Conservation (phyloP, 2,329 filamentous ascomycete species). For the Tympanopsis confertula region DNA sequence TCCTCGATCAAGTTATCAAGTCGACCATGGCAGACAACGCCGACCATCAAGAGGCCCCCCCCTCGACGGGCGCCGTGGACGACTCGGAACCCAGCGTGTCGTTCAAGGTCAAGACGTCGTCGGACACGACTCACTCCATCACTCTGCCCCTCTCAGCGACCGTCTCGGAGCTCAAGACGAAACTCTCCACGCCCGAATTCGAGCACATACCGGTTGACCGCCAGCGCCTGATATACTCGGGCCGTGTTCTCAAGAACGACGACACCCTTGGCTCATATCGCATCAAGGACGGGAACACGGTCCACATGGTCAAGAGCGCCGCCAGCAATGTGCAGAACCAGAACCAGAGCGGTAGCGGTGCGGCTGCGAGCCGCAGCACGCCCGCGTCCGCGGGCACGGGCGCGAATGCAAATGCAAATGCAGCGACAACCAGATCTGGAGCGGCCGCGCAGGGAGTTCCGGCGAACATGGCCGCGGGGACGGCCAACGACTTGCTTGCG, state of each 20-base stretch:
- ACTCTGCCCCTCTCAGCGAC: conserved; percentile 68
- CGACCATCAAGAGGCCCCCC: no score
- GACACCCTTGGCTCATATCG: conserved; percentile 80
- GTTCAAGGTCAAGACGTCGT: conserved; percentile 95
- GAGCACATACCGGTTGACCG: conserved; percentile 79
- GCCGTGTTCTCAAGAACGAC: conserved; percentile 88
- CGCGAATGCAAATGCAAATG: conserved; percentile 32
- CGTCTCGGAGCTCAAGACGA: conserved; percentile 78
- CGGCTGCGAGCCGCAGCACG: conserved; percentile 12
- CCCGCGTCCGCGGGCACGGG: conserved; percentile 18
- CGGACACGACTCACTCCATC: conserved; percentile 72
- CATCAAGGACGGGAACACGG: conserved; percentile 89
- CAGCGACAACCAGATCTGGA: conserved; percentile 19
- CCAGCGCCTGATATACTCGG: conserved; percentile 94
- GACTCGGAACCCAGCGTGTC: conserved; percentile 66
- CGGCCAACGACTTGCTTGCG: conserved; percentile 78
- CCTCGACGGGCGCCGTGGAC: no score
- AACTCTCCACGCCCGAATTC: conserved; percentile 68
- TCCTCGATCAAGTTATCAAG: no score
- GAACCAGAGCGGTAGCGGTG: conserved; percentile 39
- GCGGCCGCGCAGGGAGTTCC: conserved; percentile 50
- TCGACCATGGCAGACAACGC: conserved; percentile 53
- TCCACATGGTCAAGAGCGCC: conserved; percentile 93
- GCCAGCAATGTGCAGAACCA: conserved; percentile 60
- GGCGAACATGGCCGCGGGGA: conserved; percentile 68